phyloP scores from a whole-genome alignment of 164 flowering plant species.

The Nymphaea colorata region DNA sequence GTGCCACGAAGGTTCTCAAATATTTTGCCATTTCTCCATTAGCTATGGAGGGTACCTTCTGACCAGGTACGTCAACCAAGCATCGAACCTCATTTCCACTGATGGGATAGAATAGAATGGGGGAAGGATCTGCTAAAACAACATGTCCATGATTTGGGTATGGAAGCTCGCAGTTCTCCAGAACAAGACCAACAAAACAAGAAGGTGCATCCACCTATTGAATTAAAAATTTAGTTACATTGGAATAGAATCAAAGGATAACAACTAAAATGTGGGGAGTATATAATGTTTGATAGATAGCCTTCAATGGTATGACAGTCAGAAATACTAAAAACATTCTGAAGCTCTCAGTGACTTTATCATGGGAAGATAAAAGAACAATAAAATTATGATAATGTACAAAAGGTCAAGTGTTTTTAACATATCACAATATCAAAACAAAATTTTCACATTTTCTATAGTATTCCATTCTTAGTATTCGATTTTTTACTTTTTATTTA shows the following conservation, averaged over 20 bases:
- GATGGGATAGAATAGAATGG: constrained; percentile 80
- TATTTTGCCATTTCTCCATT: constrained; percentile 85
- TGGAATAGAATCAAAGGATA: not conserved
- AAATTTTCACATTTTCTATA: too few species aligned
- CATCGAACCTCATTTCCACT: constrained; percentile 85
- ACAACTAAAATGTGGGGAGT: not conserved
- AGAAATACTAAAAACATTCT: not conserved
- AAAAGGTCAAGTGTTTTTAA: too few species aligned
- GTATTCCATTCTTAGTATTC: too few species aligned
- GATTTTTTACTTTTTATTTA: too few species aligned
- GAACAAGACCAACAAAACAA: constrained; percentile 75
- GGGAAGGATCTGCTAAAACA: constrained; percentile 78
- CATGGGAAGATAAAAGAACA: too few species aligned
- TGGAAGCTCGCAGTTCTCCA: constrained; percentile 79
- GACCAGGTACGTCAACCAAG: constrained; percentile 91
- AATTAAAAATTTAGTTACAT: not conserved
- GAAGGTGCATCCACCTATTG: constrained; percentile 82
- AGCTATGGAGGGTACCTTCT: constrained; percentile 80
- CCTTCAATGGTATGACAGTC: not conserved
- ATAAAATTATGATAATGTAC: too few species aligned
- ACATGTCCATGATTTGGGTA: constrained; percentile 88
- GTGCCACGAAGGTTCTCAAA: constrained; percentile 72
- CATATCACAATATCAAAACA: too few species aligned
- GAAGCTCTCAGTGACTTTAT: too few species aligned
- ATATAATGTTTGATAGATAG: not conserved